Evolutionary conservation across 2,329 filamentous ascomycete genomes (phyloP).

Genomic region (Dothideomycetes sp.): DNA sequence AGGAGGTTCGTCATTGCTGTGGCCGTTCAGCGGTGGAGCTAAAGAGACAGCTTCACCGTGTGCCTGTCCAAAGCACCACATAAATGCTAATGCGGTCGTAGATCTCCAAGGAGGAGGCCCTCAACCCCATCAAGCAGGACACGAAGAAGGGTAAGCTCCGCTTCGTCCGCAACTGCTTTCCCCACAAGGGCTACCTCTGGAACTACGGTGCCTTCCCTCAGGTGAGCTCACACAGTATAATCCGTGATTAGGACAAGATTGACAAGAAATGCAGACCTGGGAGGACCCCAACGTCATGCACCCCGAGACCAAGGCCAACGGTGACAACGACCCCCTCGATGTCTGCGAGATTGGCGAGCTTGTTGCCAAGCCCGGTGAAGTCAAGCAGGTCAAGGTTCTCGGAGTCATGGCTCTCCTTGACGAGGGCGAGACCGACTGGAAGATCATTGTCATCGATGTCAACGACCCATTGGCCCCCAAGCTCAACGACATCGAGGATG

Average conservation of each 20-base stretch:
- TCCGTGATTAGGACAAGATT: constrained; percentile 1
- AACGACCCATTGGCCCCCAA: constrained; percentile 94
- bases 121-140: constrained; percentile 99
- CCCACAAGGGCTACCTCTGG: constrained; percentile 99
- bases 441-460: constrained; percentile 98
- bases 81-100: constrained; percentile 27
- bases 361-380: constrained; percentile 86
- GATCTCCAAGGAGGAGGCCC: constrained; percentile 97
- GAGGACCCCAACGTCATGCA: constrained; percentile 94
- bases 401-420: constrained; percentile 98
- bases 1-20: constrained; percentile 68
- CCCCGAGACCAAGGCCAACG: constrained; percentile 99
- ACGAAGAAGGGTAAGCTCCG: constrained; percentile 99
- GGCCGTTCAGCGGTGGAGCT: no score
- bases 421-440: constrained; percentile 99
- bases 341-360: constrained; percentile 99
- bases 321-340: constrained; percentile 97
- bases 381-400: constrained; percentile 99
- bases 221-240: constrained; percentile 41
- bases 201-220: constrained; percentile 99
- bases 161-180: constrained; percentile 99
- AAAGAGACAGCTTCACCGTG: no score
- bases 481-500: constrained; percentile 97
- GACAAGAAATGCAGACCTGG: constrained; percentile 65
- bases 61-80: no score